Base-by-base conservation (phyloP, 352 stramenopile species). In the Phytophthora chlamydospora region DNA sequence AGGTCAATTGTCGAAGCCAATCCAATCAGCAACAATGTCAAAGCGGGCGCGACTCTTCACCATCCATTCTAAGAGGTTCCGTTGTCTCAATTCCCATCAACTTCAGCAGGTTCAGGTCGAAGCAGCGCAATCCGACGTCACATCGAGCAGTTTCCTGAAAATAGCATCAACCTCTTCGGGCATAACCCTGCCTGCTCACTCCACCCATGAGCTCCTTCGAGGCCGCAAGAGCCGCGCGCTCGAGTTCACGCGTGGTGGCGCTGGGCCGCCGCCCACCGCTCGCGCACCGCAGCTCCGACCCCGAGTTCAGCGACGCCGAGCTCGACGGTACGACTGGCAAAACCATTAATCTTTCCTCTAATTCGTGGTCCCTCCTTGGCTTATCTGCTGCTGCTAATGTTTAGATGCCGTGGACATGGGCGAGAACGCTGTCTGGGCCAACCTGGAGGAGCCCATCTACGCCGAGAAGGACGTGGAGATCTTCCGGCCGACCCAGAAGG, bases 381-480 rank as follows among this genome's bases (percentile, higher is more conserved):
- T 36, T 38, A 31, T 16, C 6, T 63, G 9, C 19, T 62, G 32
- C 11, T 54, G 24, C 24, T 29, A 29, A 29, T n/a, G 7, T 62
- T 2, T 34, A 91, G 82, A 91, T 58, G 80, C 75, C 5, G 60
- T 89, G 24, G 78, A 89, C 36, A 85, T 91, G 78, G 75, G 78
- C 56, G 78, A 91, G 48, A 76, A 85, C 41, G 76, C 73, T 14
- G 68, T 67, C 6, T 91, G 83, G 83, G 78, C 74, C 31, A 77
- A 77, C 31, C 62, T 91, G 13, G 76, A 79, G 14, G 81, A 89
- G 10, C 76, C 76, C 2, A 83, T 93, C 48, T 93, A 93, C 54
- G 69, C 68, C 4, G 80, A 89, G 46, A 88, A 89, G 47, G 76
- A 90, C 55, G 76, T 93, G 34, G 80, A 89, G 55, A 76, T 93